Percentiles rank a stretch among this genome's conserved stretches.
These are phyloP conservation scores for Penicillium sclerotigenum DNA, from an alignment of 2,329 filamentous ascomycete species.

Conservation along the genomic window DNA sequence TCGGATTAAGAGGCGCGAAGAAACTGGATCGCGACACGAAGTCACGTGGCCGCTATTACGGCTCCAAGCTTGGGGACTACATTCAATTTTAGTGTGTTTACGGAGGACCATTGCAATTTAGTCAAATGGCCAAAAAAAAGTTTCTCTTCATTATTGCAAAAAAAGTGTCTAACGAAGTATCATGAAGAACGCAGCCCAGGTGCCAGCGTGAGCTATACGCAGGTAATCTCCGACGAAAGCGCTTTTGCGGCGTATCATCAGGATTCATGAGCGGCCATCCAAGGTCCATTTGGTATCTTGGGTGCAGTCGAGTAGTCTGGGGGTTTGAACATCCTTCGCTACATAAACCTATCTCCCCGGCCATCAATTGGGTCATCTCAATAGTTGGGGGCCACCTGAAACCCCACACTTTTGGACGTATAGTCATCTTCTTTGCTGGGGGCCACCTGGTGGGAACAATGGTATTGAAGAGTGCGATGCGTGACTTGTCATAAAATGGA, in stretches of 20 bases:
- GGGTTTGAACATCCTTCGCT: not conserved
- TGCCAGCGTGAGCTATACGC: constrained; percentile 6
- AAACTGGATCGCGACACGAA: constrained; percentile 24
- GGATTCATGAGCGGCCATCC: not conserved
- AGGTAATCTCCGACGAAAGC: not conserved
- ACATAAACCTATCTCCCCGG: not conserved
- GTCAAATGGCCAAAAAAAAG: not conserved
- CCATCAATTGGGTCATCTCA: not conserved
- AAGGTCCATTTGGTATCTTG: not conserved
- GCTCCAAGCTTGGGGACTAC: not conserved
- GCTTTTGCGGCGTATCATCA: not conserved
- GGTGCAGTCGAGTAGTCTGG: not conserved
- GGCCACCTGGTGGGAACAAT: constrained; percentile 14
- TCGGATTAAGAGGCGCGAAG: constrained; percentile 7
- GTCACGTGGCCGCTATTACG: constrained; percentile 19
- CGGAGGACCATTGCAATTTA: not conserved
- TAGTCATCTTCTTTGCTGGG: constrained; percentile 12
- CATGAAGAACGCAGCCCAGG: constrained; percentile 4
- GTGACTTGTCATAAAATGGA: constrained; percentile 12
- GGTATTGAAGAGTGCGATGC: constrained; percentile 17
- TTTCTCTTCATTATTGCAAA: constrained; percentile 10
- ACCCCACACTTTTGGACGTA: constrained; percentile 5
- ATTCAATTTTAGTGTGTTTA: not conserved
- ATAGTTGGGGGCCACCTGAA: not conserved
- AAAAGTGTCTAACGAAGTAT: constrained; percentile 7